Percentiles rank a stretch among this genome's conserved stretches.
phyloP scores from a whole-genome alignment of 805 yeast species.

The Danielozyma ontarioensis region DNA sequence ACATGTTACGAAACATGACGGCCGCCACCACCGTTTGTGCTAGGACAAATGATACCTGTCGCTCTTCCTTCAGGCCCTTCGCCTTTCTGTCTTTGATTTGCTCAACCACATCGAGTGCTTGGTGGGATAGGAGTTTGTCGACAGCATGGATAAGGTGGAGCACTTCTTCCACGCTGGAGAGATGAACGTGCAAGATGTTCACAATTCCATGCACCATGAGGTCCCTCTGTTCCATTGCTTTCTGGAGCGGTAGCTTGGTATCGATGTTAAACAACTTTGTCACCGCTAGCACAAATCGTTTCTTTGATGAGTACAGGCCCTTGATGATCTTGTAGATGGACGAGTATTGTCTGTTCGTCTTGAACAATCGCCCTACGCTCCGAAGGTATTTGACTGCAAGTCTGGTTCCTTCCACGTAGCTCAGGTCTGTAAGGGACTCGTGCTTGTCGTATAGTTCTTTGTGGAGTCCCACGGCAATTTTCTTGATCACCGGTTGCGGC shows the following conservation, averaged over 20 bases:
- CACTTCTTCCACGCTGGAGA: neutral
- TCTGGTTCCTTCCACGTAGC: slow-evolving; percentile 59
- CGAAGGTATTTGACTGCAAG: slow-evolving; percentile 45
- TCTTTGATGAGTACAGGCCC: slow-evolving; percentile 30
- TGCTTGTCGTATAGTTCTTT: slow-evolving; percentile 55
- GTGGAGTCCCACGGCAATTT: slow-evolving; percentile 50
- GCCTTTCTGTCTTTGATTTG: neutral
- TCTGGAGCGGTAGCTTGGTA: slow-evolving; percentile 2
- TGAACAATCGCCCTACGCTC: slow-evolving; percentile 15
- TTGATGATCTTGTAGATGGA: slow-evolving; percentile 41
- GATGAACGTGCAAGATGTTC: slow-evolving; percentile 21
- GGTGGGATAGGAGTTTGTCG: slow-evolving; percentile 2
- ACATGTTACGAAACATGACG: slow-evolving; percentile 4
- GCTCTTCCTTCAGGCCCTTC: neutral
- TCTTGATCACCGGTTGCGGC: slow-evolving; percentile 33
- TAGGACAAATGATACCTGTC: slow-evolving; percentile 6
- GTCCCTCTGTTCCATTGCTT: slow-evolving; percentile 15
- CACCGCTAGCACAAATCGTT: slow-evolving; percentile 32
- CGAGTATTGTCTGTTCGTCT: slow-evolving; percentile 29
- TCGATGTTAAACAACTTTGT: slow-evolving; percentile 13
- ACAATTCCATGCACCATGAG: slow-evolving; percentile 20
- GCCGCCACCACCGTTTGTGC: slow-evolving; percentile 11
- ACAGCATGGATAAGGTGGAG: neutral
- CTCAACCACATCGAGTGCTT: neutral
- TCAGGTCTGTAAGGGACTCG: slow-evolving; percentile 65